These are phyloP conservation scores for Lodderomyces oxycetoniae DNA, from an alignment of 1,139 yeast species.

Conservation along the genomic window DNA sequence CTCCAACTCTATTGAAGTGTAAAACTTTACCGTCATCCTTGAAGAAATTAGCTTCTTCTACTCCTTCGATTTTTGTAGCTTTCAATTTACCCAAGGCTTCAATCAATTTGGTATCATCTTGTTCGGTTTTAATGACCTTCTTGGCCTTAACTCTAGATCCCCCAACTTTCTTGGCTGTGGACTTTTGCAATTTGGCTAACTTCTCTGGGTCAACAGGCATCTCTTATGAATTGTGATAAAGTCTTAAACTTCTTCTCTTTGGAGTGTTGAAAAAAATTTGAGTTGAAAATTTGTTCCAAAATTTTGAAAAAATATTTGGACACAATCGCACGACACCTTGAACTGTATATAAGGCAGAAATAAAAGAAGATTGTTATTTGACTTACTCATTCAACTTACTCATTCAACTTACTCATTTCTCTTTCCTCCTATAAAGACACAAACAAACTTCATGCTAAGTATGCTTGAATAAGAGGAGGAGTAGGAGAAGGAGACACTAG, in stretches of 20 bases:
- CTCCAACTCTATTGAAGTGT: slow-evolving; percentile 93
- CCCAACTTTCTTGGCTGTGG: slow-evolving; percentile 71
- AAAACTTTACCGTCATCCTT: slow-evolving; percentile 93
- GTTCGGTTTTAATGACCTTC: slow-evolving; percentile 61
- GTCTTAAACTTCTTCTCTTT: not conserved
- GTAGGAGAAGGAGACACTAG: no score
- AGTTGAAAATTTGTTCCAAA: slow-evolving; percentile 5
- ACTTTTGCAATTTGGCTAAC: slow-evolving; percentile 78
- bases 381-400: no score
- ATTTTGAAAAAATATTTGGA: slow-evolving; percentile 7
- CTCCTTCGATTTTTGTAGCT: slow-evolving; percentile 82
- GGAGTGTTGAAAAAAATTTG: not conserved
- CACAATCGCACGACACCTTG: not conserved
- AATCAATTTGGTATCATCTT: slow-evolving; percentile 87
- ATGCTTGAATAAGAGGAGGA: no score
- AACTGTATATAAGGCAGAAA: no score
- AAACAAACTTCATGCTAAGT: no score
- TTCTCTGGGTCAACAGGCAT: slow-evolving; percentile 89
- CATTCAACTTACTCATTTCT: no score
- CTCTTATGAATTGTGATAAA: not conserved
- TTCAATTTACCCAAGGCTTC: slow-evolving; percentile 84
- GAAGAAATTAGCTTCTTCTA: slow-evolving; percentile 97
- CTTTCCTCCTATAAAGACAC: no score
- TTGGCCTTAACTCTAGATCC: slow-evolving; percentile 86
- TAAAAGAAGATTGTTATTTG: no score